Evolutionary conservation across 2,329 filamentous ascomycete species (phyloP), one percentile per base, ranked within the genome.

Genomic region (Alternaria hordeiaustralica): DNA sequence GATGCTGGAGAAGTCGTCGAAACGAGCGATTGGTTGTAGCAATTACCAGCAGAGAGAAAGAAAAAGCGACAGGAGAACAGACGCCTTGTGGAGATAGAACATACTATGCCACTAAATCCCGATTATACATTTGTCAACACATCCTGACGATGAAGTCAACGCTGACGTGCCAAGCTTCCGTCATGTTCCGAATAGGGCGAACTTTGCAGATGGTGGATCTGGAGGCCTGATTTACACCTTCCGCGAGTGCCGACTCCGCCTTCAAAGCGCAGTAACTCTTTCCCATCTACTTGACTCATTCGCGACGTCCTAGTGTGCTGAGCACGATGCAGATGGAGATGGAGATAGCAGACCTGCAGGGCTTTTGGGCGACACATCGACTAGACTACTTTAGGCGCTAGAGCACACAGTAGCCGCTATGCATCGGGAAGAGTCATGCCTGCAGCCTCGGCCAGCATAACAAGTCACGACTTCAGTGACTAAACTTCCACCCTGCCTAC

Each of bases 121-220:
- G 54, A 56, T 46, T 46, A 23, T 44, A 53, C 56, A 26, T 25
- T 44, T 33, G 25, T 26, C 13, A 20, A 20, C 23, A 61, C 26
- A 47, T 55, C 43, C 23, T 26, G 13, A 44, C 18, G 9, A 54
- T 58, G 57, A 58, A 59, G 23, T 59, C 62, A 51, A 60, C 55
- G 65, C 56, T 69, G 62, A 66, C 62, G 60, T 62, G 61, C 65
- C 64, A 68, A 68, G 71, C 69, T 69, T 73, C 71, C 71, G 71
- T 69, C 30, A 53, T 50, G 63, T 67, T 63, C 70, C 71, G 70
- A 60, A 21, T 58, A 55, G 55, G 49, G 45, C 61, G 51, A 44
- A 28, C 55, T 55, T 58, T 47, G 53, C 25, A 51, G 20, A 33
- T 43, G 33, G 55, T 58, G 46, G 53, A 25, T 33, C 56, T 54